phyloP scores from a whole-genome alignment of 805 yeast genomes.

The Myxozyma sirexii region DNA sequence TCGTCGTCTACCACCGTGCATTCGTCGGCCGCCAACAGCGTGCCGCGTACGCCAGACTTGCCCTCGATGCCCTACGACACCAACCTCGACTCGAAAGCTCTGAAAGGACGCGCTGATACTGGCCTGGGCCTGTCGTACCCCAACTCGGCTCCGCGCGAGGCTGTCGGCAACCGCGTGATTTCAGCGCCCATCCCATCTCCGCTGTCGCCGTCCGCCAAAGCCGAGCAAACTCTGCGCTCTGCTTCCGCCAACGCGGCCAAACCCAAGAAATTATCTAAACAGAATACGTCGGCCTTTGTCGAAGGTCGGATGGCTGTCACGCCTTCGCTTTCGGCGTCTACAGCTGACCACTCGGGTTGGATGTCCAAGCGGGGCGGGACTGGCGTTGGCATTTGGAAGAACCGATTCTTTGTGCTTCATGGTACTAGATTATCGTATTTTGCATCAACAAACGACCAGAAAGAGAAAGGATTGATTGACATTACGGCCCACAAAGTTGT shows the following conservation, averaged over 20 bases:
- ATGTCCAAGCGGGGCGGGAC: slow-evolving; percentile 89
- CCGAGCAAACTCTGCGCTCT: slow-evolving; percentile 48
- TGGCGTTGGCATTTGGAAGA: slow-evolving; percentile 89
- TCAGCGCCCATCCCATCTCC: not conserved
- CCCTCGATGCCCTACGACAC: not conserved
- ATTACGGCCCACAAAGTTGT: slow-evolving; percentile 91
- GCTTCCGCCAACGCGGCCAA: slow-evolving; percentile 53
- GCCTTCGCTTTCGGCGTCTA: slow-evolving; percentile 74
- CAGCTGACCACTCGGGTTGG: slow-evolving; percentile 88
- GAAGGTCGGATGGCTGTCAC: slow-evolving; percentile 82
- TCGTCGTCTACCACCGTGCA: not conserved
- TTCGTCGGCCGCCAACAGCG: not conserved
- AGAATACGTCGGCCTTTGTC: slow-evolving; percentile 48
- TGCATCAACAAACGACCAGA: slow-evolving; percentile 70
- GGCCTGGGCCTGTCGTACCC: slow-evolving; percentile 6
- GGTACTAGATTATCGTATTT: slow-evolving; percentile 93
- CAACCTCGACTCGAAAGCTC: slow-evolving; percentile 2
- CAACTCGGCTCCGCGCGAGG: not conserved
- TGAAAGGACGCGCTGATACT: slow-evolving; percentile 1
- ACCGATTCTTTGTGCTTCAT: slow-evolving; percentile 69
- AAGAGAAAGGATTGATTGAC: slow-evolving; percentile 91
- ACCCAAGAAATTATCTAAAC: slow-evolving; percentile 40
- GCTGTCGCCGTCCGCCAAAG: slow-evolving; percentile 3
- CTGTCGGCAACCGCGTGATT: slow-evolving; percentile 3
- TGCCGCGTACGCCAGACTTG: not conserved